Percentiles rank a stretch among this genome's conserved stretches.
These are phyloP conservation scores for Mortierella sp. DNA, from an alignment of 371 early-diverging fungal genomes.

Conservation along the genomic window DNA sequence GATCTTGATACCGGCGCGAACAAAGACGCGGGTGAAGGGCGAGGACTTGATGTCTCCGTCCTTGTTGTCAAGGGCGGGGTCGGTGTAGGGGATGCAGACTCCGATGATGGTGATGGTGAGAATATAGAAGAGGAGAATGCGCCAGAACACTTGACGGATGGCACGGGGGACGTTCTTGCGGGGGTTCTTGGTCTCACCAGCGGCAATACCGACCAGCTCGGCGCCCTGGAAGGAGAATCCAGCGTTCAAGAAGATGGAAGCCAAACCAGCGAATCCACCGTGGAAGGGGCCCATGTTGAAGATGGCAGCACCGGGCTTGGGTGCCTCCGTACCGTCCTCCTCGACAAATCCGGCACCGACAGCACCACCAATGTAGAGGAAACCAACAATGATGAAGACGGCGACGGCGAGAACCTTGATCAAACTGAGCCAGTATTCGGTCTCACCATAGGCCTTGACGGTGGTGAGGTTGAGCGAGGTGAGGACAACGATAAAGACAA, in stretches of 20 bases:
- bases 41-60: conserved; percentile 63
- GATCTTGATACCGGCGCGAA: conserved; percentile 71
- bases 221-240: conserved; percentile 91
- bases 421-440: conserved; percentile 68
- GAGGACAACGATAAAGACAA: conserved; percentile 38
- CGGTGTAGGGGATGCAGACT: conserved; percentile 74
- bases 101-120: conserved; percentile 79
- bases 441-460: conserved; percentile 63
- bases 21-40: conserved; percentile 80
- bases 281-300: conserved; percentile 82
- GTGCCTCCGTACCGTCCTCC: conserved; percentile 38
- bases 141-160: conserved; percentile 78
- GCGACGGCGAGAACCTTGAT: conserved; percentile 71
- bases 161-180: conserved; percentile 79
- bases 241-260: conserved; percentile 81
- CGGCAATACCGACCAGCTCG: conserved; percentile 79
- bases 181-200: conserved; percentile 79
- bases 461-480: conserved; percentile 38
- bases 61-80: conserved; percentile 62
- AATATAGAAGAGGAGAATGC: conserved; percentile 81
- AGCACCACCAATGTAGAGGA: conserved; percentile 73
- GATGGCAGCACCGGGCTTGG: conserved; percentile 17
- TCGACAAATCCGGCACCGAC: conserved; percentile 71
- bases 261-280: conserved; percentile 73
- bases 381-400: conserved; percentile 80